phyloP scores from a whole-genome alignment of 306 rosid species.

The Cicer bijugum region DNA sequence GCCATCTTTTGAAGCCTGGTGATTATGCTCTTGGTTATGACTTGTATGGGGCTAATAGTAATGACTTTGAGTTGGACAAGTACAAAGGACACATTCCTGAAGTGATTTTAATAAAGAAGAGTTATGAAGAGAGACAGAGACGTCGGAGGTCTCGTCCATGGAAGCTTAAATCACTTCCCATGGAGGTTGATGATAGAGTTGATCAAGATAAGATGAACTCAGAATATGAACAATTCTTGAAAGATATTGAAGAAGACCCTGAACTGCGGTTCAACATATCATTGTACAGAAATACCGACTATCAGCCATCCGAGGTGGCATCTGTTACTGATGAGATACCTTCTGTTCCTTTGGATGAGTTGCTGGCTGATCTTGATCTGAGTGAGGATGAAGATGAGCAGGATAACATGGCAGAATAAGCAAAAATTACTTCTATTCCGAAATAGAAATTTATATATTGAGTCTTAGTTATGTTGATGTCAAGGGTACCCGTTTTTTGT shows the following conservation, averaged over 20 bases:
- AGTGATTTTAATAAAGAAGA: constrained; percentile 30
- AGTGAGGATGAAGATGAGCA: neutral
- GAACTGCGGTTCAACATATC: constrained; percentile 24
- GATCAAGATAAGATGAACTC: neutral
- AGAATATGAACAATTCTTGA: constrained; percentile 12
- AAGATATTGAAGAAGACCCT: constrained; percentile 26
- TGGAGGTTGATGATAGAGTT: constrained; percentile 27
- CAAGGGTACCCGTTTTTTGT: neutral
- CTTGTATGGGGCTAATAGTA: constrained; percentile 21
- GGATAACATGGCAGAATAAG: constrained; percentile 22
- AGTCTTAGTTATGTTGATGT: constrained; percentile 3
- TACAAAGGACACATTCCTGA: constrained; percentile 23
- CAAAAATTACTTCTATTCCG: neutral
- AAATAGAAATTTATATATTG: neutral
- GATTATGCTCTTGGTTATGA: constrained; percentile 32
- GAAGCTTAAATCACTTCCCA: constrained; percentile 16
- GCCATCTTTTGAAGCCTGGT: constrained; percentile 25
- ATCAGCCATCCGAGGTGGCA: constrained; percentile 29
- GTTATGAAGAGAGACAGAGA: constrained; percentile 24
- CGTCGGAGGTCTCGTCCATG: constrained; percentile 3
- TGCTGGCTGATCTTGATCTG: constrained; percentile 7
- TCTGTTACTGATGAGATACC: neutral
- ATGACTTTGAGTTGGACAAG: constrained; percentile 30
- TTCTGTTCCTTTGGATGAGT: constrained; percentile 19
- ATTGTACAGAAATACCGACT: constrained; percentile 12